Conservation (phyloP, 1,284 basidiomycete species). For the Moniliophthora roreri region DNA sequence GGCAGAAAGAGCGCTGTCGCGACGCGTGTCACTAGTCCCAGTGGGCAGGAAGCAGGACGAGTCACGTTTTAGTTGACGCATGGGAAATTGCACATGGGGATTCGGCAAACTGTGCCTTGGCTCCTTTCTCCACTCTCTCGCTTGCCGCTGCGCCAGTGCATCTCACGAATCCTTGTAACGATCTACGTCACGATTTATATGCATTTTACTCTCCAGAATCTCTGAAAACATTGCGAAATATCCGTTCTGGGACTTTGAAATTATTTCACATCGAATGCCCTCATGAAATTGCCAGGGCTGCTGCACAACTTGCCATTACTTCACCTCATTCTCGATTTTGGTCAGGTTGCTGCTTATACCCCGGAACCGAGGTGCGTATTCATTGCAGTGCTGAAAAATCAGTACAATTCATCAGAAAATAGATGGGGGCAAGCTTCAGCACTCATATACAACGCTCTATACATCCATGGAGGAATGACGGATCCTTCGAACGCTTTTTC, state of each 20-base stretch:
- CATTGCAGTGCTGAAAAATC: no score
- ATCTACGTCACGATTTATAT: slow-evolving; percentile 1
- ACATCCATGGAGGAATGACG: slow-evolving; percentile 78
- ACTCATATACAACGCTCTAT: slow-evolving; percentile 60
- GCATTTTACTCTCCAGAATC: neutral
- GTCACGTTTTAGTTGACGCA: no score
- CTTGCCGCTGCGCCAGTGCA: neutral
- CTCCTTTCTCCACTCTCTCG: neutral
- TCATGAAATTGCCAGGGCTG: neutral
- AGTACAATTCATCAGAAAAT: neutral
- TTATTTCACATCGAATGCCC: neutral
- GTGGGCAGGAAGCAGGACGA: no score
- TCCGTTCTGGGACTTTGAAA: neutral
- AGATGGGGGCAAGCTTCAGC: slow-evolving; percentile 84
- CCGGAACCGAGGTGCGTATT: slow-evolving; percentile 21
- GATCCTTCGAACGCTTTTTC: slow-evolving; percentile 67
- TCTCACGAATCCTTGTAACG: neutral
- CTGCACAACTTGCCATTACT: neutral
- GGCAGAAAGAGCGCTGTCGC: no score
- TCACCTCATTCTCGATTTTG: neutral
- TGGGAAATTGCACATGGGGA: no score
- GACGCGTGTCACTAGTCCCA: no score
- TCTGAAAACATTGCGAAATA: neutral
- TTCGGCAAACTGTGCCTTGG: neutral
- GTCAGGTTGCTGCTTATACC: slow-evolving; percentile 20